Percentiles rank a stretch among this genome's conserved stretches.
Conservation (phyloP, 345 rosid species). For the Brassica rapa region DNA sequence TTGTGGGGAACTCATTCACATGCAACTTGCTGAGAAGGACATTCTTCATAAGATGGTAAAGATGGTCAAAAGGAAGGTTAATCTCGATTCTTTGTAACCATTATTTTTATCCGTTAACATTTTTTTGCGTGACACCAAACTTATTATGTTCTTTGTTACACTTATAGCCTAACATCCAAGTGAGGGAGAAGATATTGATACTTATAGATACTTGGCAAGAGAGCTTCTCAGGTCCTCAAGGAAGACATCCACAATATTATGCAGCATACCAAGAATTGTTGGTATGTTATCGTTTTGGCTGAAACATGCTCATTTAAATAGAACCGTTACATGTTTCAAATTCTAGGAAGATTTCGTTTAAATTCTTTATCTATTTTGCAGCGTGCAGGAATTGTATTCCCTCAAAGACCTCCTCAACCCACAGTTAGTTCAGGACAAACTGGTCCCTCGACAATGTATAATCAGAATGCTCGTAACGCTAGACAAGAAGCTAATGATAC, state of each 20-base stretch:
- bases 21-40: conserved; percentile 96
- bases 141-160: conserved; percentile 25
- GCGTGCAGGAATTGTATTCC: conserved; percentile 96
- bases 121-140: conserved; percentile 39
- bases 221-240: conserved; percentile 89
- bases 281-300: conserved; percentile 52
- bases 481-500: conserved; percentile 60
- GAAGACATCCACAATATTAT: conserved; percentile 98
- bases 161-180: conserved; percentile 75
- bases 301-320: conserved; percentile 11
- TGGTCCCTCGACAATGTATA: conserved; percentile 65
- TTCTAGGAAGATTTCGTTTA: not conserved
- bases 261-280: conserved; percentile 93
- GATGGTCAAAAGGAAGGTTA: conserved; percentile 88
- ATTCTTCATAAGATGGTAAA: conserved; percentile 92
- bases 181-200: conserved; percentile 90
- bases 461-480: conserved; percentile 56
- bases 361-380: conserved; percentile 41
- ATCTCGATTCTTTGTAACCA: conserved; percentile 15
- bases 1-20: conserved; percentile 96
- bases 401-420: conserved; percentile 75
- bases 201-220: conserved; percentile 99
- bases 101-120: not conserved
- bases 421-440: conserved; percentile 72
- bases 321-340: not conserved